phyloP scores from a whole-genome alignment of 257 asterid species.

The Scutellaria galericulata region DNA sequence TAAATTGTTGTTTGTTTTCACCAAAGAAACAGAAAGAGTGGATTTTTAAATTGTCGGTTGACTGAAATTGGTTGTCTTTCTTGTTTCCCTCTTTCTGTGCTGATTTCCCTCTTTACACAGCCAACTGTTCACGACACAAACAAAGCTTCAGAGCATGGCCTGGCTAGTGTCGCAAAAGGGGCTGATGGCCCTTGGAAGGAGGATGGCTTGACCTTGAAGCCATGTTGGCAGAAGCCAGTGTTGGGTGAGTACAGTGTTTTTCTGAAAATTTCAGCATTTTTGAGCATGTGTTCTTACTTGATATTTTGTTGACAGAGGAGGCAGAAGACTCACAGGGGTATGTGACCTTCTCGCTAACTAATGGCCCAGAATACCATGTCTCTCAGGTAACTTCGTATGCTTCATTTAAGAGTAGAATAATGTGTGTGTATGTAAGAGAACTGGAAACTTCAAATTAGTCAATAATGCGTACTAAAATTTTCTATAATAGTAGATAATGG shows the following conservation, averaged over 20 bases:
- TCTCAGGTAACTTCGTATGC: conserved; percentile 69
- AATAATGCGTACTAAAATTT: neutral
- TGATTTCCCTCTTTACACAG: conserved; percentile 38
- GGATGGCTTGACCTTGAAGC: conserved; percentile 68
- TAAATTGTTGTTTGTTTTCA: conserved; percentile 6
- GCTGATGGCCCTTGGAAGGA: conserved; percentile 69
- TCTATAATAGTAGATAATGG: no score
- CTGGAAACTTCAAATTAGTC: neutral
- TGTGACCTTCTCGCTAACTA: conserved; percentile 88
- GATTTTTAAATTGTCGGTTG: neutral
- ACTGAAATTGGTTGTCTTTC: neutral
- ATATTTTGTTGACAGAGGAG: conserved; percentile 58
- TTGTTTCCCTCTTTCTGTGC: conserved; percentile 14
- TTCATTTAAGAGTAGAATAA: neutral
- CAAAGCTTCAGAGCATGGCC: conserved; percentile 59
- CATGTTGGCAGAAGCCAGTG: conserved; percentile 85
- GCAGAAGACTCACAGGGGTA: conserved; percentile 72
- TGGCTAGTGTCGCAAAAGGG: conserved; percentile 54
- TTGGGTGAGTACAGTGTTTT: conserved; percentile 51
- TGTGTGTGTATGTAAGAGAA: neutral
- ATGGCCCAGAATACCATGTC: conserved; percentile 99
- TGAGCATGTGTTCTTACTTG: conserved; percentile 20
- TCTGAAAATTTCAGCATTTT: neutral
- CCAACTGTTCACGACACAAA: conserved; percentile 55
- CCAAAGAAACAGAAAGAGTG: neutral